Evolutionary conservation across 805 yeast species (phyloP).

Genomic region (Yamadazyma philogaea): DNA sequence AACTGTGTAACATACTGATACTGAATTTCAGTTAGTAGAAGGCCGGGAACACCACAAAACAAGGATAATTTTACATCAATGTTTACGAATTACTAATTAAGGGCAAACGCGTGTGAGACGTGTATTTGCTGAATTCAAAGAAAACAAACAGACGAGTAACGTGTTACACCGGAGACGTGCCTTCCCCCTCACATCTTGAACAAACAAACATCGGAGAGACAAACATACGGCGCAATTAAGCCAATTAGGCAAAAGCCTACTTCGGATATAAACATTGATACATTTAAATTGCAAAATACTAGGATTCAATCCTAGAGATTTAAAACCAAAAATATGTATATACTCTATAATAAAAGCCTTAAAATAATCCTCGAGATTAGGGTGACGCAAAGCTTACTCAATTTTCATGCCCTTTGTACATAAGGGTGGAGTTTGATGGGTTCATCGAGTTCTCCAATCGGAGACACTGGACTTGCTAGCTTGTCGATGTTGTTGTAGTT

Average conservation of each 20-base stretch:
- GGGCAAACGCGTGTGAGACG: constrained; percentile 13
- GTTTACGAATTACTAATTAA: constrained; percentile 9
- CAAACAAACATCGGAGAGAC: no score
- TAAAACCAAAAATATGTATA: background rate
- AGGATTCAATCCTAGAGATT: background rate
- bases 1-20: no score
- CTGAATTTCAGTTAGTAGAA: no score
- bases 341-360: constrained; percentile 2
- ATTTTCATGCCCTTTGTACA: constrained; percentile 6
- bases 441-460: constrained; percentile 9
- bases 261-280: constrained; percentile 4
- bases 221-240: no score
- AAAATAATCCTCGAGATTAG: background rate
- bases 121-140: constrained; percentile 1
- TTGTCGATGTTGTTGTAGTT: constrained; percentile 11
- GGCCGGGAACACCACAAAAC: no score
- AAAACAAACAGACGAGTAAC: constrained; percentile 11
- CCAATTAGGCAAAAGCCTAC: background rate
- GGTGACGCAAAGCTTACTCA: background rate
- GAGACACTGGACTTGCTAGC: constrained; percentile 8
- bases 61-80: constrained; percentile 1
- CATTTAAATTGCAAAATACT: background rate
- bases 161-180: constrained; percentile 2
- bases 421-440: constrained; percentile 9
- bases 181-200: background rate